These are phyloP conservation scores for Lasiodiplodia sp. DNA, from an alignment of 2,329 filamentous ascomycete species.

Conservation along the genomic window DNA sequence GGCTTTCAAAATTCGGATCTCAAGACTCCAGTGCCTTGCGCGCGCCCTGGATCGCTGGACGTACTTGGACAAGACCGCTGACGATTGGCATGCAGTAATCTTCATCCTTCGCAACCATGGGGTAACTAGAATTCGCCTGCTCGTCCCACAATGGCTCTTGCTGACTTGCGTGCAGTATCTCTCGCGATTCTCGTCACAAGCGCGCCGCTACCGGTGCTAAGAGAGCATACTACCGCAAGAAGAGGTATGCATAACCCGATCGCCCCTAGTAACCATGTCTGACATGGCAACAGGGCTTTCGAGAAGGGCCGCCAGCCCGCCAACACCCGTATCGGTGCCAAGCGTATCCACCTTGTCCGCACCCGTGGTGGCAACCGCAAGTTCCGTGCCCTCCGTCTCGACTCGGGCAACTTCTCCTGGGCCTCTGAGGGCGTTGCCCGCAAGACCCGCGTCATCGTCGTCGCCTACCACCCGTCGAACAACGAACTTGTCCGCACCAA, in stretches of 20 bases:
- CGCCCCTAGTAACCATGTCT: conserved; percentile 65
- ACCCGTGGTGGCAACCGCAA: conserved; percentile 99
- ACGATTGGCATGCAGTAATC: conserved; percentile 37
- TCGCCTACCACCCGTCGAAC: conserved; percentile 99
- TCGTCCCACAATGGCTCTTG: conserved; percentile 31
- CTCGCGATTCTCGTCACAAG: conserved; percentile 99
- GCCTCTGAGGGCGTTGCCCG: conserved; percentile 96
- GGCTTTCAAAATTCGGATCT: conserved; percentile 3
- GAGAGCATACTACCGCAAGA: conserved; percentile 65
- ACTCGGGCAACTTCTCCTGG: conserved; percentile 99
- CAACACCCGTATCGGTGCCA: conserved; percentile 98
- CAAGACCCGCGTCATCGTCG: conserved; percentile 98
- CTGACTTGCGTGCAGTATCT: conserved; percentile 75
- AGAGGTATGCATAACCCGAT: conserved; percentile 66
- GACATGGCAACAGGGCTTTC: conserved; percentile 83
- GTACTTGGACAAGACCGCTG: conserved; percentile 7
- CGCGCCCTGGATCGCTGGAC: background rate
- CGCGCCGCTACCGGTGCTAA: conserved; percentile 99
- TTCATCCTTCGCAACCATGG: conserved; percentile 61
- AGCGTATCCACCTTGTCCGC: conserved; percentile 96
- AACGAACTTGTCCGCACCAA: conserved; percentile 99
- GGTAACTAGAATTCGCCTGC: conserved; percentile 48
- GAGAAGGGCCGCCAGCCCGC: conserved; percentile 99
- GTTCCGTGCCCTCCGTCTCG: conserved; percentile 98
- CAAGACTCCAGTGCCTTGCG: background rate